phyloP scores from a whole-genome alignment of 139 green algal genomes.

The Picochlorum sp. region DNA sequence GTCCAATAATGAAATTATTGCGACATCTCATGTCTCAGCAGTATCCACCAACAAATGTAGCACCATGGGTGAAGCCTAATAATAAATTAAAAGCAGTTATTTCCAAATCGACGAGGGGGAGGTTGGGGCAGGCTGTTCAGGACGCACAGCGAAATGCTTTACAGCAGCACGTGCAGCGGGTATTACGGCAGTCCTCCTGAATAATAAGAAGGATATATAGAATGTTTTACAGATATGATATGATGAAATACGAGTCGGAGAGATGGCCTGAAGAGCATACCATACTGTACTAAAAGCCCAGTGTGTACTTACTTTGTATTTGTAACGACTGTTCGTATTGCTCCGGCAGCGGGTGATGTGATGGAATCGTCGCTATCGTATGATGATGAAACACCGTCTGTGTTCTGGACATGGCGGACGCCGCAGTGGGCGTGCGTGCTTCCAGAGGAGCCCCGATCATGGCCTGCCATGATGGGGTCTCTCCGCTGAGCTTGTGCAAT shows the following conservation, averaged over 20 bases:
- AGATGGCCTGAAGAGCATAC: too few relatives aligned
- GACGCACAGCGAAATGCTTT: background rate
- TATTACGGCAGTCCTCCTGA: too few relatives aligned
- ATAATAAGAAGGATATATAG: too few relatives aligned
- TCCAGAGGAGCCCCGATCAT: background rate
- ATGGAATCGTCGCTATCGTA: slow-evolving; percentile 11
- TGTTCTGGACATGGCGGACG: too few relatives aligned
- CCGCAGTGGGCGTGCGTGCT: background rate
- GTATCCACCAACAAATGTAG: background rate
- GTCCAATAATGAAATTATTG: background rate
- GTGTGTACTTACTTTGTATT: too few relatives aligned
- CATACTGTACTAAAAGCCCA: too few relatives aligned
- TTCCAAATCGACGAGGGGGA: background rate
- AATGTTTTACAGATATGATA: too few relatives aligned
- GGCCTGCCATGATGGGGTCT: background rate
- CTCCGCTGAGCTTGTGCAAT: background rate
- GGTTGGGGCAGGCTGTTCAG: background rate
- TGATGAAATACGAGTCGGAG: too few relatives aligned
- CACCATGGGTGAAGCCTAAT: background rate
- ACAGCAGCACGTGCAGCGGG: background rate
- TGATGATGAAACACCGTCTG: background rate
- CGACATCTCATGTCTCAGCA: background rate
- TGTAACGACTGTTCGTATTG: background rate
- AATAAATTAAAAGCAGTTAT: background rate
- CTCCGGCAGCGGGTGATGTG: slow-evolving; percentile 1